Evolutionary conservation across 2,329 filamentous ascomycete species (phyloP), one percentile per base, ranked within the genome.

Genomic region (Trichoderma gracile): DNA sequence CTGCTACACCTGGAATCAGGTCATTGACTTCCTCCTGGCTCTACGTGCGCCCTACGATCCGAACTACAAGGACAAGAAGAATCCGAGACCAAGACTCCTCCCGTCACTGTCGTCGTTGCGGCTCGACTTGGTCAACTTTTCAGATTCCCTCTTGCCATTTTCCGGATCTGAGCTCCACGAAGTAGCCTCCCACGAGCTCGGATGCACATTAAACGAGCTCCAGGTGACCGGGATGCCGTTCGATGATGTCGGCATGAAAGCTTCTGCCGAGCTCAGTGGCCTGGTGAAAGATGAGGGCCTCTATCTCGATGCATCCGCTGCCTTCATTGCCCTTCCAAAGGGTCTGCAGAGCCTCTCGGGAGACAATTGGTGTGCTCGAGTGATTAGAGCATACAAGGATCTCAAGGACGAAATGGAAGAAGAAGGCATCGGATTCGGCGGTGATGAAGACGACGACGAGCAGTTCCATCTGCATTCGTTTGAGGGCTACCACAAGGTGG

Each of bases 121-220:
- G 42, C 77, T 86, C 40, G 83, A 86, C 65, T 77, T 85, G 19
- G 81, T 85, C 68, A 85, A 85, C 67, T 86, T 85, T 53, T 78
- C 78, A 2, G 78, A 81, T 42, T 73, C 79, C 2, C 75, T 80
- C 30, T 71, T 84, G 40, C 77, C 78, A 2, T 80, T 76, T 61
- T 79, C 81, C 1, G 80, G 79, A 1, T 72, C 77, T 3, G 80
- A 81, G 52, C 74, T 85, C 17, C 83, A 85, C 69, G 79, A 83
- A 55, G 73, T 84, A n/a, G 78, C 82, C 3, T 81, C 80, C 17
- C 82, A 85, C 65, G 82, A 84, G 67, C 76, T 85, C 4, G 82
- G 81, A 3, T 83, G 80, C 67, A 82, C 78, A 3, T 70, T 86
- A 7, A 81, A 85, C 64, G 83, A 85, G 69, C 74, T 85, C 46